These are phyloP conservation scores for Populus tomentosa DNA, from an alignment of 441 rosid species.

Conservation along the genomic window DNA sequence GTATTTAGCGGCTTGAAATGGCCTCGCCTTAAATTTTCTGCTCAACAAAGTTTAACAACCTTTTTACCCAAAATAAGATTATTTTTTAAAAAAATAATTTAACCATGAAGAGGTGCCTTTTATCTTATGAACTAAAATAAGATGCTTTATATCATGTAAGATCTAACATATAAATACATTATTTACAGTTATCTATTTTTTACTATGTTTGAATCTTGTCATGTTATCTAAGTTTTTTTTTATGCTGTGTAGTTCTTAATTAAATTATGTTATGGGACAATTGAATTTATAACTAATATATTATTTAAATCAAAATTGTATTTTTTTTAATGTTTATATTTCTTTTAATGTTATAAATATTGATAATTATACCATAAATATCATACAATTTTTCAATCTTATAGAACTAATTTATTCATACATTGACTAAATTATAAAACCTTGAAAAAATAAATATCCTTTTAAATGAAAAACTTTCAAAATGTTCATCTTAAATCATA, in stretches of 20 bases:
- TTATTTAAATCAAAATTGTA: not conserved
- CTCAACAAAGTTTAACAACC: not conserved
- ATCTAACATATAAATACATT: too few relatives aligned
- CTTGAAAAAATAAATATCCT: not conserved
- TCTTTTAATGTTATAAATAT: not conserved
- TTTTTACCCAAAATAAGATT: not conserved
- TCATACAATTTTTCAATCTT: not conserved
- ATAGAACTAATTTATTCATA: not conserved
- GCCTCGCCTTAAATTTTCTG: not conserved
- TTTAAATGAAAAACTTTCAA: not conserved
- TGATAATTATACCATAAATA: not conserved
- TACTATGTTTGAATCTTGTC: too few relatives aligned
- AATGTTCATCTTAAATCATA: not conserved
- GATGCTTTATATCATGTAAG: not conserved
- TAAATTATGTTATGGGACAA: not conserved
- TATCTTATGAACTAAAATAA: not conserved
- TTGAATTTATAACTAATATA: not conserved
- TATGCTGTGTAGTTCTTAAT: not conserved
- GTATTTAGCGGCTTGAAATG: too few relatives aligned
- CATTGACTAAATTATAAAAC: not conserved
- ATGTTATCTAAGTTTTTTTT: not conserved
- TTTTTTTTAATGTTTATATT: too few relatives aligned
- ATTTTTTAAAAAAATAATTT: too few relatives aligned
- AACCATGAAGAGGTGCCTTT: not conserved
- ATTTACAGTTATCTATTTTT: too few relatives aligned